A percentile compares a stretch with the other conserved stretches of the same genome.
Conservation (phyloP, 148 eudicot genomes). For the Oxyria digyna region DNA sequence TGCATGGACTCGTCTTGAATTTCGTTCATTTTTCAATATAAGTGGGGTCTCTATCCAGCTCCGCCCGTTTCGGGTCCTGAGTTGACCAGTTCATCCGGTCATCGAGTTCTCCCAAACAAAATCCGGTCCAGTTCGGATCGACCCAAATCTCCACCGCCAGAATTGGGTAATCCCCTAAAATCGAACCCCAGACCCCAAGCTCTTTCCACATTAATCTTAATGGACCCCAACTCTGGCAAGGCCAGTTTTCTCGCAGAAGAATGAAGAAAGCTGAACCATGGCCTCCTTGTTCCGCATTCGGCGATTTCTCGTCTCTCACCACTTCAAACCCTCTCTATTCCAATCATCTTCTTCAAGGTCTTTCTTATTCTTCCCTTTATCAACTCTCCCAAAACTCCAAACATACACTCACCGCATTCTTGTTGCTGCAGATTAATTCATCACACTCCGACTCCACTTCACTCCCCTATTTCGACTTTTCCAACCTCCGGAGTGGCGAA, state of each 20-base stretch:
- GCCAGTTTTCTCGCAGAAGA: neutral
- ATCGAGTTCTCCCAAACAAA: too few relatives aligned
- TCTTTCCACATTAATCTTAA: too few relatives aligned
- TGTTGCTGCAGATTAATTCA: neutral
- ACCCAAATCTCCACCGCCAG: too few relatives aligned
- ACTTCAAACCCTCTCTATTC: neutral
- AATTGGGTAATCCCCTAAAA: too few relatives aligned
- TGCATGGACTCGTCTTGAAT: too few relatives aligned
- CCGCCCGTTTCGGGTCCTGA: too few relatives aligned
- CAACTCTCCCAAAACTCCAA: neutral
- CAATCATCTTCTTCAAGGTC: neutral
- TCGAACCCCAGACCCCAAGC: too few relatives aligned
- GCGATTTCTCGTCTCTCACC: neutral
- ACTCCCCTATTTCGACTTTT: neutral
- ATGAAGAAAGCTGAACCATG: neutral
- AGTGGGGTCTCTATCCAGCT: too few relatives aligned
- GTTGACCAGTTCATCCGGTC: too few relatives aligned
- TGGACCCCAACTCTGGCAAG: too few relatives aligned
- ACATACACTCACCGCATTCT: neutral
- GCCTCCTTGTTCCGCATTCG: neutral
- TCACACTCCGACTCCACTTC: neutral
- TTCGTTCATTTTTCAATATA: too few relatives aligned
- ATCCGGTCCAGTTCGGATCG: too few relatives aligned
- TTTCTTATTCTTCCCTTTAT: neutral
- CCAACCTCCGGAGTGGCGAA: neutral